Evolutionary conservation across 179 eudicot genomes (phyloP).

Genomic region (Beta macrorhiza): DNA sequence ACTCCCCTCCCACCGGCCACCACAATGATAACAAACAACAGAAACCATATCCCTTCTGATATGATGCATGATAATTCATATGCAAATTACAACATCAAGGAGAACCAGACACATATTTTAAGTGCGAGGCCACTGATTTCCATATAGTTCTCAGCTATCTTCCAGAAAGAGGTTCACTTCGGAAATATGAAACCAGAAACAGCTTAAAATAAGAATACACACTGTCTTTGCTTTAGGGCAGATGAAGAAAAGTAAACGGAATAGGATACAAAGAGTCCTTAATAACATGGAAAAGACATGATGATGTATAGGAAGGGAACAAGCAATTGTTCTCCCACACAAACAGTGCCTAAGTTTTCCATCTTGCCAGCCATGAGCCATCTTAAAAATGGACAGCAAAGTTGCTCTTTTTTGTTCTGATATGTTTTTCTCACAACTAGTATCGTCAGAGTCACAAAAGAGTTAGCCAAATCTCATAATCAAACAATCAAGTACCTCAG

Average conservation of each 20-base stretch:
- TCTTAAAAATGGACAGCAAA: neutral
- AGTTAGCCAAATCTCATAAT: neutral
- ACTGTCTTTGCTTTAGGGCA: neutral
- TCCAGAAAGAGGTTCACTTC: neutral
- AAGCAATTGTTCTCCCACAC: neutral
- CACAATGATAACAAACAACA: neutral
- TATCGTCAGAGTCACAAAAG: neutral
- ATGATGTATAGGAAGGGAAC: neutral
- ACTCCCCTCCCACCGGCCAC: neutral
- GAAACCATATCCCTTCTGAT: neutral
- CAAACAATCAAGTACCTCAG: too few species aligned
- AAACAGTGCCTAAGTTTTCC: neutral
- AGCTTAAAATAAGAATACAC: neutral
- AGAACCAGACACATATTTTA: neutral
- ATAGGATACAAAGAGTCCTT: neutral
- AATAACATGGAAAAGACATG: neutral
- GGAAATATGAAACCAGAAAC: neutral
- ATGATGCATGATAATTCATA: neutral
- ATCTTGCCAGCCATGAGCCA: neutral
- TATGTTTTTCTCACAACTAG: slow-evolving; percentile 3
- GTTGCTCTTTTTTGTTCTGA: neutral
- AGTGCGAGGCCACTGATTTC: neutral
- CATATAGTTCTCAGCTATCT: slow-evolving; percentile 4
- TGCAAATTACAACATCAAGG: neutral
- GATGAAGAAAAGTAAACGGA: neutral